Base-by-base conservation (phyloP, 1,284 basidiomycete genomes). In the Puccinia novopanici region DNA sequence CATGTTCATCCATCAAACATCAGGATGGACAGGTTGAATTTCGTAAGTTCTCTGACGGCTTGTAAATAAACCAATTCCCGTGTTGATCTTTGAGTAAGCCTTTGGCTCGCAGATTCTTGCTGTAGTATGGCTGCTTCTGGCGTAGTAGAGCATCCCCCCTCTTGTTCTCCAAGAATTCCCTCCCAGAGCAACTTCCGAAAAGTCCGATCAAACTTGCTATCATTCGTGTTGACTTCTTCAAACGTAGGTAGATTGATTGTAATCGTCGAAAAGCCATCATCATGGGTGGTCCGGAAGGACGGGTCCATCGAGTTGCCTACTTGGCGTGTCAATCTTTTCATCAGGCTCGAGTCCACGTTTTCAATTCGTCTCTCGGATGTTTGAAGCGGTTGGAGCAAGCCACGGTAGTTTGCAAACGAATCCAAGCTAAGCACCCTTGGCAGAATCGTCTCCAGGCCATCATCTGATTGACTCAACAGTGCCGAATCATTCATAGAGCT, bases 1-100 rank as follows among this genome's bases (percentile, higher is more conserved):
- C 78, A 45, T 68, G 40, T 24, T 50, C 40, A 37, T 55, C 45
- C n/a, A 72, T 61, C 19, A 24, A 40, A 57, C 76, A 61, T 74
- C 72, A 12, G 70, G 52, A 42, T 61, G 27, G 50, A 80, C 37
- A 24, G 55, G 54, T 55, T 80, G 70, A 30, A 80, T n/a, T 45
- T 74, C 71, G 67, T 80, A 80, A 8, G 70, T 73, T 80, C 78
- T 42, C 78, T 24, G 34, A 80, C 78, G 34, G 57, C 70, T 74
- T 80, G 78, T 24, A 80, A 55, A 80, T 74, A 30, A 52, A 80
- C 70, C 78, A 80, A 22, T 74, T 80, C 45, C 78, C 78, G 67
- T 67, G 19, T 30, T 9, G 22, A 73, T 80, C 78, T 34, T 80
- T 74, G 3, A 80, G 27, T 74, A 80, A 80, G 22, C 78, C 78